phyloP scores from a whole-genome alignment of 176 grass and related monocot species.

The Aegilops bicornis region DNA sequence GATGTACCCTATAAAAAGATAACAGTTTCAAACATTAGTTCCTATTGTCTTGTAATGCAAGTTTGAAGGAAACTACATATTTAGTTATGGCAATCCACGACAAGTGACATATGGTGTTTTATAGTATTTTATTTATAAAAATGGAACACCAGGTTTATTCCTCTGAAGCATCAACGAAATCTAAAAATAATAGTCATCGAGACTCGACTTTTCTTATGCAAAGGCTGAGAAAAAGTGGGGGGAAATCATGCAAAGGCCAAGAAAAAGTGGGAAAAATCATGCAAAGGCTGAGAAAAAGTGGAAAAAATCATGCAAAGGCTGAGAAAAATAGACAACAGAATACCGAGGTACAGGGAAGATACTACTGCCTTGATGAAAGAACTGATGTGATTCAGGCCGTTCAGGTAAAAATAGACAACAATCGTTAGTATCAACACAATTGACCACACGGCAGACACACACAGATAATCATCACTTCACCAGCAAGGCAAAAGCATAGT shows the following conservation, averaged over 20 bases:
- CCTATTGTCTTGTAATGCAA: neutral
- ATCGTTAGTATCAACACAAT: neutral
- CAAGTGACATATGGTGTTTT: too few species aligned
- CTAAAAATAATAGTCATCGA: too few species aligned
- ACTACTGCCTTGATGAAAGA: neutral
- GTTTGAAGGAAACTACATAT: neutral
- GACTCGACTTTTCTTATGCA: too few species aligned
- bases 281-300: too few species aligned
- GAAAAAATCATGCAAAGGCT: too few species aligned
- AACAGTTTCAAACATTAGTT: too few species aligned
- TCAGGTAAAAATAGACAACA: conserved; percentile 9
- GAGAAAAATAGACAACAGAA: neutral
- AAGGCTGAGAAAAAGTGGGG: too few species aligned
- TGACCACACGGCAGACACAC: neutral
- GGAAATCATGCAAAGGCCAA: too few species aligned
- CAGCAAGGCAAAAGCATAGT: conserved; percentile 20
- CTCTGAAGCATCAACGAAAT: too few species aligned
- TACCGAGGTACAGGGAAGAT: neutral
- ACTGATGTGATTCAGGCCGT: neutral
- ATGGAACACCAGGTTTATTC: neutral
- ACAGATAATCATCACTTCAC: conserved; percentile 1
- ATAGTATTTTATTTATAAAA: neutral
- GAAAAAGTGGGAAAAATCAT: too few species aligned
- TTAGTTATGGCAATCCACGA: neutral
- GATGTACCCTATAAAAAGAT: too few species aligned